These are phyloP conservation scores for Cardamine chenopodiifolia DNA, from an alignment of 345 rosid species.

Conservation along the genomic window DNA sequence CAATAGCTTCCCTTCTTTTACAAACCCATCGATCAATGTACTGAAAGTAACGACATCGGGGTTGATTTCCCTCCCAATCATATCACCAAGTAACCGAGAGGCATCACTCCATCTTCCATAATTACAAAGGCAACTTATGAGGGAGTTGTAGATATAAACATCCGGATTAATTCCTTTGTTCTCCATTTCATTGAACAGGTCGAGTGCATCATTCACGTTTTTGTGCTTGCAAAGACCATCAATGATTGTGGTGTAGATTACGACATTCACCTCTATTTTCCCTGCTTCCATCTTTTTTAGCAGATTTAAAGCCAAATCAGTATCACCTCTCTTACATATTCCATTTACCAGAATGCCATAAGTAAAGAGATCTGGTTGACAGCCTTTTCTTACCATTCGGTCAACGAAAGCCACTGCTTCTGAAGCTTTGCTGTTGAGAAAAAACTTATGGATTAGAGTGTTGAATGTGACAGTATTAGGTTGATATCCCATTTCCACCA, in stretches of 20 bases:
- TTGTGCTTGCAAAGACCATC: constrained; percentile 9
- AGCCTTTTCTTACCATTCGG: not conserved
- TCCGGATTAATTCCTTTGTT: too few relatives aligned
- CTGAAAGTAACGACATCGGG: not conserved
- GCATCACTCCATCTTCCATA: too few relatives aligned
- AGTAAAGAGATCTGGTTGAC: too few relatives aligned
- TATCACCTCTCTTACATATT: constrained; percentile 12
- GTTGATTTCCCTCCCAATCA: not conserved
- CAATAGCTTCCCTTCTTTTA: not conserved
- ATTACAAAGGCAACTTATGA: too few relatives aligned
- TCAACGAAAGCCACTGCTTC: not conserved
- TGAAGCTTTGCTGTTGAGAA: not conserved
- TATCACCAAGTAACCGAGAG: too few relatives aligned
- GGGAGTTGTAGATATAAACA: too few relatives aligned
- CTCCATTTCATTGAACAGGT: not conserved
- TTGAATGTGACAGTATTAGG: not conserved
- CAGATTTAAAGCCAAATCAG: not conserved
- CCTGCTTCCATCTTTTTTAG: not conserved
- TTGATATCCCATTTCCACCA: not conserved
- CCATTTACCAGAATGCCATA: not conserved
- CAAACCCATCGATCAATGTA: not conserved
- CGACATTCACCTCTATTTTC: not conserved
- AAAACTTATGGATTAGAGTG: not conserved
- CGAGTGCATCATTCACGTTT: not conserved
- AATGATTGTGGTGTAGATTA: not conserved